These are phyloP conservation scores for Colletotrichum sp. DNA, from an alignment of 2,329 filamentous ascomycete species.

Conservation along the genomic window DNA sequence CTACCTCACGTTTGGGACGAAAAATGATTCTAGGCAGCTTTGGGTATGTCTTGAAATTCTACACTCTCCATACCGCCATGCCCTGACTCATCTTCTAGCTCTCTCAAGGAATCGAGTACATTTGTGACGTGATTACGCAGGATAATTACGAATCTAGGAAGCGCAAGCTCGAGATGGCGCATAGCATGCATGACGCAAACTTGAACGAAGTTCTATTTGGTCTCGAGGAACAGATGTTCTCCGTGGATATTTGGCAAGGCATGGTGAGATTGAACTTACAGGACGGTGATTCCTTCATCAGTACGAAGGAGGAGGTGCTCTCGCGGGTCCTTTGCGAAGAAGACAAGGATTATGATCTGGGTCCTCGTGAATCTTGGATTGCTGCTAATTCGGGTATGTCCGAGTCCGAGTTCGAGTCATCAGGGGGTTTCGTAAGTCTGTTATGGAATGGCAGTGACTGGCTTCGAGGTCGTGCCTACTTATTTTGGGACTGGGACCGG, in stretches of 20 bases:
- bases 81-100: neutral
- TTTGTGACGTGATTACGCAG: rapidly evolving
- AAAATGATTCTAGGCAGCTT: neutral
- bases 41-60: rapidly evolving
- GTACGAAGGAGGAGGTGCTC: neutral
- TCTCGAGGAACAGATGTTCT: neutral
- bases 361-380: neutral
- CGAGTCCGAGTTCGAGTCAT: too few species aligned
- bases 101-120: neutral
- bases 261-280: too few species aligned
- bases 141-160: neutral
- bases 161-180: neutral
- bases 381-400: neutral
- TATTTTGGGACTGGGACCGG: neutral
- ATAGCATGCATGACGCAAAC: too few species aligned
- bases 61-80: neutral
- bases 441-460: neutral
- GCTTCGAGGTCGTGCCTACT: neutral
- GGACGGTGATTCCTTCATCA: neutral
- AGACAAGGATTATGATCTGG: neutral
- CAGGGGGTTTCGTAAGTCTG: neutral
- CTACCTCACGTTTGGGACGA: rapidly evolving
- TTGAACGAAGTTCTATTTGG: too few species aligned
- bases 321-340: neutral
- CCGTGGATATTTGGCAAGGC: too few species aligned